These are phyloP conservation scores for Chlorella variabilis DNA, from an alignment of 163 green algal species.

Conservation along the genomic window DNA sequence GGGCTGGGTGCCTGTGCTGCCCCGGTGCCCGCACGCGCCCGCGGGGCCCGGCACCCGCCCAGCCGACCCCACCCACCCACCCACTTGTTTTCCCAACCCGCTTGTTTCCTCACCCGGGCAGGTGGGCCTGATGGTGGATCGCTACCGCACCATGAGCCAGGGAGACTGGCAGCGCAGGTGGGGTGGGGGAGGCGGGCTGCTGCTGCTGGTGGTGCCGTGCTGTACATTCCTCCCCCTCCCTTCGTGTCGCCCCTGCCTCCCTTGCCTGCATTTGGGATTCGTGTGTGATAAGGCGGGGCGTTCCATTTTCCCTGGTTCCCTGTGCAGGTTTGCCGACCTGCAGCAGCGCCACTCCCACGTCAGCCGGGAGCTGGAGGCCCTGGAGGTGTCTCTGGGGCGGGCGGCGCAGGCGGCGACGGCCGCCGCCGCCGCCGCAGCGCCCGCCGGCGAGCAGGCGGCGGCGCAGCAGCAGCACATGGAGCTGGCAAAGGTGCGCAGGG, in stretches of 20 bases:
- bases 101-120: too few species aligned
- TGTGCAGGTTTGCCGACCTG: slow-evolving; percentile 9
- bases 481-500: slow-evolving; percentile 21
- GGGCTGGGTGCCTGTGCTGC: too few species aligned
- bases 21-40: too few species aligned
- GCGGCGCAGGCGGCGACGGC: background rate
- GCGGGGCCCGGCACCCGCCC: too few species aligned
- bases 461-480: slow-evolving; percentile 24
- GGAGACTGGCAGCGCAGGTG: slow-evolving; percentile 46
- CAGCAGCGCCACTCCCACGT: slow-evolving; percentile 11
- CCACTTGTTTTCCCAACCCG: too few species aligned
- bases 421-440: background rate
- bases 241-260: too few species aligned
- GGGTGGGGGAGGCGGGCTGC: too few species aligned
- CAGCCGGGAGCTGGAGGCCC: slow-evolving; percentile 17
- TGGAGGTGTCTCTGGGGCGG: slow-evolving; percentile 32
- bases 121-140: slow-evolving; percentile 29
- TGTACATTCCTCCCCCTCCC: background rate
- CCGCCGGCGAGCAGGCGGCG: background rate
- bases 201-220: background rate
- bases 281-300: too few species aligned
- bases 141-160: slow-evolving; percentile 38
- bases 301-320: background rate
- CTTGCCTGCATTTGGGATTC: too few species aligned
- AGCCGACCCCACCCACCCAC: too few species aligned